Base-by-base conservation (phyloP, 1,139 yeast species). In the Suhomyces atakaporum region DNA sequence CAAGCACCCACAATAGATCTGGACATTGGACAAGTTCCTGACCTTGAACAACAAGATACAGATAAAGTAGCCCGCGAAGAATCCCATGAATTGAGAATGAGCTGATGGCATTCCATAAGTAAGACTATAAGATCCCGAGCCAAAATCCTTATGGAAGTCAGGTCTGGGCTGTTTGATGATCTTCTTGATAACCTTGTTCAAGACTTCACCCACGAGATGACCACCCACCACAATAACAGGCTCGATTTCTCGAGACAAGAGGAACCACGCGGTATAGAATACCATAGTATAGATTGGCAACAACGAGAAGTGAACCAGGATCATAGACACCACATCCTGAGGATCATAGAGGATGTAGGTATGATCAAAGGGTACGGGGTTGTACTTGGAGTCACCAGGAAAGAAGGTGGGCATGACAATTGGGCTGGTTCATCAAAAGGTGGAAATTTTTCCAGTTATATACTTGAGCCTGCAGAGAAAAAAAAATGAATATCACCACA, bases 101-200 rank as follows among this genome's bases (percentile, higher is more conserved):
- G 97, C 96, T 38, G 92, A 81, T 0, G 98, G 98, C 97, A 92
- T 90, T 0, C 98, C 98, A 58, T 84, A 88, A 2, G 87, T 84
- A 36, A 81, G 68, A 29, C 53, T 72, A 62, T 63, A 60, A 45
- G 73, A 60, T 44, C 75, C 66, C 45, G 70, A 38, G 46, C 80
- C 67, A 52, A 73, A 68, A 24, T 70, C 75, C 35, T 69, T 71
- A 49, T 79, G 79, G 50, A 67, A 68, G 5, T 73, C 67, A 0
- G 98, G 98, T 38, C 98, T 72, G 18, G 88, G 84, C 52, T 85
- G 87, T 50, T 75, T 78, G 32, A 88, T 60, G 2, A 75, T 32
- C 21, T 71, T 67, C 58, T 92, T 92, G 32, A 86, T 63, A 3
- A 84, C 51, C 46, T 84, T 79, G 58, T 90, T 90, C 31, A 81